Evolutionary conservation across 2,329 filamentous ascomycete genomes (phyloP), one percentile per base, ranked within the genome.

Genomic region (Trichophyton mentagrophytes): DNA sequence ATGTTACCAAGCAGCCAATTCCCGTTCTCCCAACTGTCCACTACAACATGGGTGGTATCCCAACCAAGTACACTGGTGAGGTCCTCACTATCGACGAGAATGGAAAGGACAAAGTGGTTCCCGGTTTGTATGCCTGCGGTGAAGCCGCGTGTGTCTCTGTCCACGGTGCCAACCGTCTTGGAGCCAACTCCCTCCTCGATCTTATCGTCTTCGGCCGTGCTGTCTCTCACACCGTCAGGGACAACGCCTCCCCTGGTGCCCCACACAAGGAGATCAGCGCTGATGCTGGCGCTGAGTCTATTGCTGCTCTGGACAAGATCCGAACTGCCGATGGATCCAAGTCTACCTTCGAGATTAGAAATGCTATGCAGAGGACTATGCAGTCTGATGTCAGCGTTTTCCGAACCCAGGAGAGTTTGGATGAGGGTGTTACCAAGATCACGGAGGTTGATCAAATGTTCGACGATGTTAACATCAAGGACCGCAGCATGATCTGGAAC

Each of bases 401-500:
- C 88, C 84, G 92, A 74, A 96, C 89, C 49, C 90, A 97, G 68
- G 88, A 95, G 77, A 90, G 85, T 67, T 83, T 97, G 74, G 90
- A 96, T 68, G 89, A 96, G 77, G 92, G 92, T 83, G 91, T 96
- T 64, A 80, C 81, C 76, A 91, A 86, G 80, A 93, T 97, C 75
- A 85, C 78, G 66, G 85, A 90, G 67, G 89, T 97, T 68, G 92
- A 97, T 74, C 76, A 82, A 69, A 82, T 80, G 70, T 97, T 88
- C 78, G 77, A 81, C 69, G 81, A 96, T 71, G 87, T 97, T 68
- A 89, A 90, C 71, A 96, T 89, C 79, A 95, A 96, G 84, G 92
- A 97, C 77, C 88, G 93, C 76, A 95, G 89, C 82, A 96, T 97
- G 92, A 97, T 97, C 80, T 97, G 92, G 92, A 97, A 97, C 85